Base-by-base conservation (phyloP, 2,329 filamentous ascomycete species). In the Dothideomycetidae sp. region DNA sequence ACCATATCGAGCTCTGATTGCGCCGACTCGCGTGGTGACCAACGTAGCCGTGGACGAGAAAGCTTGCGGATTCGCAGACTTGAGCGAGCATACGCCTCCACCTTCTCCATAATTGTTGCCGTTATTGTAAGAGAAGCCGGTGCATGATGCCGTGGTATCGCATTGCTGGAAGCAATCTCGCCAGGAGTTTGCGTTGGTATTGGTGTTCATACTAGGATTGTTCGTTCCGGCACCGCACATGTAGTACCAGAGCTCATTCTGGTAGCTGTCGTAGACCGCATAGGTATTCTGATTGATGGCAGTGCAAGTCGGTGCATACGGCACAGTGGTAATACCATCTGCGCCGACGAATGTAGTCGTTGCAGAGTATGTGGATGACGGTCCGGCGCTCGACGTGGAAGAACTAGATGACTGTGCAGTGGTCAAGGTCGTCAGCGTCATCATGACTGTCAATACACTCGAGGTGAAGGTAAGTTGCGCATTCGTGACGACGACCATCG, bases 91-190 rank as follows among this genome's bases (percentile, higher is more conserved):
- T 10, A 19, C 14, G 12, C 36, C 36, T 4, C 14, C 17, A 7
- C 16, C 19, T 15, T 38, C 36, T 9, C 36, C 36, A 19, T 31
- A 38, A 12, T 31, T 17, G 10, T 18, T 18, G n/a, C 13, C 32
- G 23, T 37, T 37, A 17, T 38, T 38, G 29, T 18, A 38, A n/a
- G 36, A 38, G 13, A 38, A 38, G 9, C 14, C 15, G n/a, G 36
- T 38, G 17, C 36, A 38, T 14, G 29, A 29, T 5, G 18, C 29
- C 3, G 36, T 33, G 15, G 30, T 38, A 14, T 38, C 36, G 30
- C 36, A 38, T 11, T 7, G 17, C 7, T 16, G 16, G 29, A 38
- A 38, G 18, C 36, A 38, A 18, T 38, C 36, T 32, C 36, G 21
- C 36, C 36, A 38, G 9, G 21, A 18, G 18, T 15, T 33, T 9